These are phyloP conservation scores for Boletus tylopilopsis DNA, from an alignment of 768 basidiomycete species.

Conservation along the genomic window DNA sequence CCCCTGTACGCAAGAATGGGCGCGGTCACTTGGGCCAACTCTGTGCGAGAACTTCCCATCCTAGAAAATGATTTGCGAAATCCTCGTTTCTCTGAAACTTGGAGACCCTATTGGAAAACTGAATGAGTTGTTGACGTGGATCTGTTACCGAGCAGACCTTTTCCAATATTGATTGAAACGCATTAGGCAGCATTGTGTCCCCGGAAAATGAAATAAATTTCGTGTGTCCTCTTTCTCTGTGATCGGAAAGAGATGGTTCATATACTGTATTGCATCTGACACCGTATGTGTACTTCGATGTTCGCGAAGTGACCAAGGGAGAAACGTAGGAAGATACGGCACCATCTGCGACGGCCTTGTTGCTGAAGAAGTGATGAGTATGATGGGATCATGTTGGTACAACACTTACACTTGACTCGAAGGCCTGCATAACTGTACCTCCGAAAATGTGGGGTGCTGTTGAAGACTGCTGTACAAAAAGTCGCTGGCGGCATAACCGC, in stretches of 20 bases:
- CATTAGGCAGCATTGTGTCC: conserved; percentile 25
- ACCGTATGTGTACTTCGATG: conserved; percentile 29
- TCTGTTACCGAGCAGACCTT: conserved; percentile 15
- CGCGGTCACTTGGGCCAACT: neutral
- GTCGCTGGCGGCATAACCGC: conserved; percentile 46
- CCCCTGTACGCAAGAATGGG: conserved; percentile 19
- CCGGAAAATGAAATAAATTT: conserved; percentile 27
- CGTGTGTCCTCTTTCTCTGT: conserved; percentile 25
- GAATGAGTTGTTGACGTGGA: neutral
- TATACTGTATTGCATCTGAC: neutral
- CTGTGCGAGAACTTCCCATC: neutral
- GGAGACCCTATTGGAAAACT: conserved; percentile 5
- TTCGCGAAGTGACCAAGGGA: conserved; percentile 40
- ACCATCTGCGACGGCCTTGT: conserved; percentile 51
- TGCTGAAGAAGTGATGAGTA: conserved; percentile 21
- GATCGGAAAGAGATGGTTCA: conserved; percentile 28
- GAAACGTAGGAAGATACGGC: conserved; percentile 19
- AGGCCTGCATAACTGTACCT: conserved; percentile 42
- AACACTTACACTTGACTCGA: conserved; percentile 43
- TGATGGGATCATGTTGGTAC: neutral
- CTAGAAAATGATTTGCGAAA: conserved; percentile 10
- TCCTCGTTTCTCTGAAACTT: conserved; percentile 20
- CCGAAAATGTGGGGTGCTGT: conserved; percentile 28
- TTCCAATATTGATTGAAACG: conserved; percentile 36
- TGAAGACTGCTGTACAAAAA: conserved; percentile 42